phyloP scores from a whole-genome alignment of 768 basidiomycete species.

The Xerocomus spinulosus region DNA sequence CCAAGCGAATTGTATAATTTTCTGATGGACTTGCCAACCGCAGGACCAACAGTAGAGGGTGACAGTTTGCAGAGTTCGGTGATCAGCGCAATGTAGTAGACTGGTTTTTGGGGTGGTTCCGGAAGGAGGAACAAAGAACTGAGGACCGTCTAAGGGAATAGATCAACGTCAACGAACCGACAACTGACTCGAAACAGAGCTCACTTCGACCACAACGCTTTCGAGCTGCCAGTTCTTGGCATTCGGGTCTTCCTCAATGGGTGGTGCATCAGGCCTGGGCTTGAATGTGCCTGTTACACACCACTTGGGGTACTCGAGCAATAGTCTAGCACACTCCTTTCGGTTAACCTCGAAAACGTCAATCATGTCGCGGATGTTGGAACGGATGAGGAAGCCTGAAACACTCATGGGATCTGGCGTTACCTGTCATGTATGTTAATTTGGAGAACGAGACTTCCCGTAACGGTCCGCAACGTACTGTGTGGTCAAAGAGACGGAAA shows the following conservation, averaged over 20 bases:
- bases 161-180: not conserved
- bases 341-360: slow-evolving; percentile 94
- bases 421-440: slow-evolving; percentile 41
- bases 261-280: slow-evolving; percentile 59
- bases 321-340: slow-evolving; percentile 85
- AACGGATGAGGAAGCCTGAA: slow-evolving; percentile 74
- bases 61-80: slow-evolving; percentile 95
- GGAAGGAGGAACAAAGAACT: slow-evolving; percentile 74
- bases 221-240: slow-evolving; percentile 86
- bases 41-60: slow-evolving; percentile 88
- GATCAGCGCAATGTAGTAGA: slow-evolving; percentile 86
- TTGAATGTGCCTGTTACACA: slow-evolving; percentile 80
- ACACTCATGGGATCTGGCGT: slow-evolving; percentile 73
- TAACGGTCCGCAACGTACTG: slow-evolving; percentile 31
- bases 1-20: slow-evolving; percentile 76
- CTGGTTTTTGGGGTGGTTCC: slow-evolving; percentile 64
- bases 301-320: slow-evolving; percentile 87
- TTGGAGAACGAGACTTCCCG: not conserved
- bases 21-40: slow-evolving; percentile 92
- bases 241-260: slow-evolving; percentile 43
- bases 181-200: slow-evolving; percentile 5
- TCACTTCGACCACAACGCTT: slow-evolving; percentile 80
- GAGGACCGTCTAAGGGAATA: slow-evolving; percentile 62
- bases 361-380: slow-evolving; percentile 68
- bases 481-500: slow-evolving; percentile 60